Base-by-base conservation (phyloP, 768 basidiomycete genomes). In the Tulasnella sp. region DNA sequence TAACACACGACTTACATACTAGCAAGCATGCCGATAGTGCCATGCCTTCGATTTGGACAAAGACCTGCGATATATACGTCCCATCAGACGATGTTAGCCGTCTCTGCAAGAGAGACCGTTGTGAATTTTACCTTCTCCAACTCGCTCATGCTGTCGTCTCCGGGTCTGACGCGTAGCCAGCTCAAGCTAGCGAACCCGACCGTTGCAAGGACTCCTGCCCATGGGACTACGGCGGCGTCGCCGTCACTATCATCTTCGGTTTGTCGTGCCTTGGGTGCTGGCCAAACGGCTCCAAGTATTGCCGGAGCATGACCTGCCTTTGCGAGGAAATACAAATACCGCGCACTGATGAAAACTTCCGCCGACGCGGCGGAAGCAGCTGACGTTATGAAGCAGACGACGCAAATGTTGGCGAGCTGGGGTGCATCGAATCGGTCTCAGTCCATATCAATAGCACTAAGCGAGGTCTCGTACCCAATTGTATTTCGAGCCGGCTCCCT, bases 231-330 rank as follows among this genome's bases (percentile, higher is more conserved):
- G 14, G 52, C 59, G 8, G n/a, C n/a, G 11, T 9, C 17, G 7
- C 19, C 26, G 9, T 40, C 44, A 9, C 3, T 40, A n/a, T 11
- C 44, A 16, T 44, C 8, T 44, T 44, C 8, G 17, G 16, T 19
- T 47, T 47, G 7, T 7, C 19, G 44, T 22, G 44, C 62, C 22
- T 35, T 37, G 22, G n/a, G n/a, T n/a, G n/a, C n/a, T 35, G 39
- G 35, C 40, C 32, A 74, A 19, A 71, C 26, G 22, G 26, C 34
- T 19, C 69, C 69, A 19, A 71, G 37, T 26, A 71, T 71, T n/a
- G 26, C 19, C 3, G 74, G 74, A 9, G 74, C 74, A 35, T 75
- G 74, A 6, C 74, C 74, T 9, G 65, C 62, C n/a, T 44, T 41
- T 0, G 72, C 65, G 17, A 75, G 40, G 59, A 68, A 72, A 22